A percentile compares a stretch with the other conserved stretches of the same genome.
phyloP scores from a whole-genome alignment of 805 yeast species.

The Kluyveromyces starmeri region DNA sequence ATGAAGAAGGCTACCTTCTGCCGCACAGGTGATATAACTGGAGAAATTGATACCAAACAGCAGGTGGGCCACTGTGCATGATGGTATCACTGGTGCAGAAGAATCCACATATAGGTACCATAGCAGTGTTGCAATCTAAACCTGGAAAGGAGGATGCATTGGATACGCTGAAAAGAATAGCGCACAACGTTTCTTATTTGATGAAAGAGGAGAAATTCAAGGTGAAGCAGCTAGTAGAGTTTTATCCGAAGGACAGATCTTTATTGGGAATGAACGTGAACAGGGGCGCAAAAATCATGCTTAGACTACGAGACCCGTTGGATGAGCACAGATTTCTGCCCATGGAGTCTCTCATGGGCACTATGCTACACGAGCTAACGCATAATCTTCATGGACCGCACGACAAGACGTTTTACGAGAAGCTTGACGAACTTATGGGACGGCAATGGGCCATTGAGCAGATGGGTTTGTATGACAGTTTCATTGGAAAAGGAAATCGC shows the following conservation, averaged over 20 bases:
- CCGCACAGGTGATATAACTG: too few species aligned
- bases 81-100: constrained; percentile 9
- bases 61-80: too few species aligned
- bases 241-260: constrained; percentile 59
- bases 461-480: constrained; percentile 22
- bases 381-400: constrained; percentile 81
- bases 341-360: constrained; percentile 59
- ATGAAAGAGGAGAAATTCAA: constrained; percentile 59
- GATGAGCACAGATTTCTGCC: constrained; percentile 50
- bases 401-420: constrained; percentile 57
- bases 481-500: constrained; percentile 25
- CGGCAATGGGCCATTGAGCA: constrained; percentile 35
- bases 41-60: too few species aligned
- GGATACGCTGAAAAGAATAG: constrained; percentile 57
- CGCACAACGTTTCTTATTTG: constrained; percentile 65
- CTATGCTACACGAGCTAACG: constrained; percentile 80
- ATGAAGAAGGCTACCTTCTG: too few species aligned
- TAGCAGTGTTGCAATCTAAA: constrained; percentile 42
- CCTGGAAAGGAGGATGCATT: constrained; percentile 43
- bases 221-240: constrained; percentile 66
- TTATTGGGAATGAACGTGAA: constrained; percentile 80
- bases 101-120: constrained; percentile 24
- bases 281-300: constrained; percentile 59
- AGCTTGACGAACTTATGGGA: constrained; percentile 50
- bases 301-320: constrained; percentile 56